These are phyloP conservation scores for Pseudogymnoascus sp. DNA, from an alignment of 2,329 filamentous ascomycete species.

Conservation along the genomic window DNA sequence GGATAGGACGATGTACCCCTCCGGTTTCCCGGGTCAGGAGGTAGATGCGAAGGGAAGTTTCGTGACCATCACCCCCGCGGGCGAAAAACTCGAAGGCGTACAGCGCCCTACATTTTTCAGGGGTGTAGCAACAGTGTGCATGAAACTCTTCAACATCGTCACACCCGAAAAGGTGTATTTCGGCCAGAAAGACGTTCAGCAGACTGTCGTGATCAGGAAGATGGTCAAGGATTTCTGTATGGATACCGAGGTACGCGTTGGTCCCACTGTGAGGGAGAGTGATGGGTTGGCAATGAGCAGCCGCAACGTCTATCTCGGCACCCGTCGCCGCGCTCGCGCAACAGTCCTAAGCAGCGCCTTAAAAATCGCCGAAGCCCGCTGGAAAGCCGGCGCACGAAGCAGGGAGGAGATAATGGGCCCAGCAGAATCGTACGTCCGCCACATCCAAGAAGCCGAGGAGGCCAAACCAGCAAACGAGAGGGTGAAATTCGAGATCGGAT, in stretches of 20 bases:
- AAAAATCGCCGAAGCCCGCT: constrained; percentile 62
- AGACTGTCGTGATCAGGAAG: constrained; percentile 81
- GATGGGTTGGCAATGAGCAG: constrained; percentile 90
- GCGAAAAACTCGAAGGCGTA: constrained; percentile 73
- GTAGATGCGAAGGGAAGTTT: constrained; percentile 78
- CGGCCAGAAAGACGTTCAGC: constrained; percentile 96
- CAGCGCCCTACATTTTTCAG: constrained; percentile 92
- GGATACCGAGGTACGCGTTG: constrained; percentile 66
- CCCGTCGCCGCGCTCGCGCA: constrained; percentile 63
- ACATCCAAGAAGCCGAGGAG: constrained; percentile 54
- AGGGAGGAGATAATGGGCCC: constrained; percentile 66
- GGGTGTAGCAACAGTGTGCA: constrained; percentile 92
- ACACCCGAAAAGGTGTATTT: constrained; percentile 79
- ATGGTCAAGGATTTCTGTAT: constrained; percentile 86
- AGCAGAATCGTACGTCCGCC: constrained; percentile 55
- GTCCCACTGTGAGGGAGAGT: constrained; percentile 65
- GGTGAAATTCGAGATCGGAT: constrained; percentile 77
- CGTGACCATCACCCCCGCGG: constrained; percentile 81
- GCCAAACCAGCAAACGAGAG: constrained; percentile 52
- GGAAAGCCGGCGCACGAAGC: constrained; percentile 45
- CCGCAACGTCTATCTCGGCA: constrained; percentile 85
- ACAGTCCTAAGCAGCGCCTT: constrained; percentile 67
- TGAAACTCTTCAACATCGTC: constrained; percentile 85
- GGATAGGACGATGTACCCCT: constrained; percentile 81
- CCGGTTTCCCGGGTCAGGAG: constrained; percentile 66